Conservation (phyloP, 176 grass and related monocot genomes). For the Lolium perenne region DNA sequence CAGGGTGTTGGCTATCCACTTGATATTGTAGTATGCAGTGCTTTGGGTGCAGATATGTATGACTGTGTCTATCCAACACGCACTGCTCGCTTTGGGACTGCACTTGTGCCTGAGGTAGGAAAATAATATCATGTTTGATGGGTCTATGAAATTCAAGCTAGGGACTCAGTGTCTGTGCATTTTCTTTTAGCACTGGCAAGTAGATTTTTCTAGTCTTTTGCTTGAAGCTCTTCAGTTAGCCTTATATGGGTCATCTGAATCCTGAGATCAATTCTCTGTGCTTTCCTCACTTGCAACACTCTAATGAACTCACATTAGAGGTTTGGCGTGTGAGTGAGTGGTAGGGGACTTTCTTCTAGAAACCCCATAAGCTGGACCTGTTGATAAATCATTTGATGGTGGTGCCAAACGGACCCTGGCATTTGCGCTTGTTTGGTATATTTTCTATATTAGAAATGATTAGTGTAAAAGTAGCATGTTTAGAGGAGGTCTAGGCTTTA, state of each 20-base stretch:
- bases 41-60: constrained; percentile 98
- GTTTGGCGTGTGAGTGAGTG: not conserved
- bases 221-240: constrained; percentile 1
- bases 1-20: constrained; percentile 98
- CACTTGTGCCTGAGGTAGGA: constrained; percentile 87
- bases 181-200: not conserved
- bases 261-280: not conserved
- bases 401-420: not conserved
- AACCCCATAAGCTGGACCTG: not conserved
- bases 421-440: not conserved
- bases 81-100: constrained; percentile 92
- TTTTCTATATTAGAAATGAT: not conserved
- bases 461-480: not conserved
- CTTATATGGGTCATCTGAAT: not conserved
- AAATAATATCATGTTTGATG: constrained; percentile 27
- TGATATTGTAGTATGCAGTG: constrained; percentile 98
- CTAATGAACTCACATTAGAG: not conserved
- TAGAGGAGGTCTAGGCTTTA: constrained; percentile 3
- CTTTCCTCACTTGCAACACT: not conserved
- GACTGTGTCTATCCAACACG: constrained; percentile 97
- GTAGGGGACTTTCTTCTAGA: not conserved
- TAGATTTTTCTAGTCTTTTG: constrained; percentile 9
- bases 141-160: not conserved
- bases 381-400: constrained; percentile 7
- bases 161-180: not conserved